Percentiles rank a stretch among this genome's conserved stretches.
Conservation (phyloP, 1,284 basidiomycete species). For the Ganoderma sinense region DNA sequence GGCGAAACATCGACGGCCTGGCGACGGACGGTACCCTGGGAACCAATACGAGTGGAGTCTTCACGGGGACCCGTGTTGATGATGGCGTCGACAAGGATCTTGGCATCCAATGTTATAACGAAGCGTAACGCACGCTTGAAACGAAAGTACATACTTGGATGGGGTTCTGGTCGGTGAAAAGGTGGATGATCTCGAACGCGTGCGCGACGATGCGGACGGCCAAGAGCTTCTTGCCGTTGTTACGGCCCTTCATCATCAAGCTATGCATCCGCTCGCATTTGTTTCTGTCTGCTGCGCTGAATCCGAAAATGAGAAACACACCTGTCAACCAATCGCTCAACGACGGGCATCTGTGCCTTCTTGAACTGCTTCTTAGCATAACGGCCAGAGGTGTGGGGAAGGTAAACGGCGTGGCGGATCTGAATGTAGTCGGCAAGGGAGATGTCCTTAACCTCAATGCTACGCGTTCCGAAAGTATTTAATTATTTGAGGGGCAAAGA, state of each 20-base stretch:
- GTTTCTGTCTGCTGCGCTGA: not conserved
- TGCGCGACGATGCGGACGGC: conserved; percentile 99
- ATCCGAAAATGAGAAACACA: conserved; percentile 47
- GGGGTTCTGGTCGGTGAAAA: conserved; percentile 99
- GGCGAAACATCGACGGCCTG: conserved; percentile 99
- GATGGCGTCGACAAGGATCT: conserved; percentile 96
- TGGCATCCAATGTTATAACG: not conserved
- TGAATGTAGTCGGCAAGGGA: conserved; percentile 99
- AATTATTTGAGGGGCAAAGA: not conserved
- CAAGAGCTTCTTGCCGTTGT: conserved; percentile 99
- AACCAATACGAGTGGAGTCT: conserved; percentile 99
- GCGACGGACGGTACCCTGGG: conserved; percentile 99
- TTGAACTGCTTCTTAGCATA: conserved; percentile 99
- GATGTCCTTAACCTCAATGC: conserved; percentile 99
- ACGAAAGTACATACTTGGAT: conserved; percentile 78
- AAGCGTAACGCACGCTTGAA: too few species aligned
- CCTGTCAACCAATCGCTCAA: conserved; percentile 99
- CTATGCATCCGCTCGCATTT: conserved; percentile 46
- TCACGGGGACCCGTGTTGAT: conserved; percentile 99
- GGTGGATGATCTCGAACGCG: conserved; percentile 99
- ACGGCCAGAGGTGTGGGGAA: conserved; percentile 98
- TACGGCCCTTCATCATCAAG: conserved; percentile 99
- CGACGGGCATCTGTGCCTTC: conserved; percentile 99
- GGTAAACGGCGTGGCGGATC: conserved; percentile 97
- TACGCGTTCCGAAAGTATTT: conserved; percentile 43